Percentiles rank a stretch among this genome's conserved stretches.
These are phyloP conservation scores for Russula olivacea DNA, from an alignment of 768 basidiomycete species.

Conservation along the genomic window DNA sequence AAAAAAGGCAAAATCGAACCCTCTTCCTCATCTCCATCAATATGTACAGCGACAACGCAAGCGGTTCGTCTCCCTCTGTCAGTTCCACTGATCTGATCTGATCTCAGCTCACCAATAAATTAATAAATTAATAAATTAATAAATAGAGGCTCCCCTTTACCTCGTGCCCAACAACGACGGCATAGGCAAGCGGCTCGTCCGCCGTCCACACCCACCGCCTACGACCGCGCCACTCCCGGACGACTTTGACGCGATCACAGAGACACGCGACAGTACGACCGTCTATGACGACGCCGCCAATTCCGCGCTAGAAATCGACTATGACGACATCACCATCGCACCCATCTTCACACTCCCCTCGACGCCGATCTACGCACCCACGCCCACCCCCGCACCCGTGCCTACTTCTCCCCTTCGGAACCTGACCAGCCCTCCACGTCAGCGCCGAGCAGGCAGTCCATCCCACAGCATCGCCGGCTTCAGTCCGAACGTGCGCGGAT, in stretches of 20 bases:
- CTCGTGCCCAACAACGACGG: conserved; percentile 38
- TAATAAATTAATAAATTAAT: not conserved
- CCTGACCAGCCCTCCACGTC: not conserved
- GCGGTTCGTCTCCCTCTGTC: conserved; percentile 12
- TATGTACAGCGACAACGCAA: conserved; percentile 26
- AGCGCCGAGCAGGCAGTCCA: conserved; percentile 17
- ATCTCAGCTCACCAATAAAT: not conserved
- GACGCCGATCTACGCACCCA: not conserved
- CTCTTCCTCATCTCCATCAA: not conserved
- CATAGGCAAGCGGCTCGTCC: conserved; percentile 35
- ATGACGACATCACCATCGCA: conserved; percentile 21
- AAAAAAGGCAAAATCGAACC: conserved; percentile 5
- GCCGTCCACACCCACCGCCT: conserved; percentile 37
- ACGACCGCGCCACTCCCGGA: conserved; percentile 39
- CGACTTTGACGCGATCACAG: conserved; percentile 38
- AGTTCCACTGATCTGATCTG: not conserved
- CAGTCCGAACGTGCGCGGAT: not conserved
- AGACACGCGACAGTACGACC: conserved; percentile 22
- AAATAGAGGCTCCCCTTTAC: conserved; percentile 28
- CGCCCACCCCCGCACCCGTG: not conserved
- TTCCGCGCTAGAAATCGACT: conserved; percentile 23
- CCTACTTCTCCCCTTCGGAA: conserved; percentile 1
- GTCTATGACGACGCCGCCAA: conserved; percentile 18
- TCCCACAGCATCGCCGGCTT: conserved; percentile 16
- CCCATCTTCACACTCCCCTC: not conserved